Conservation (phyloP, 129 eudicot species). For the Chrysanthemum lavandulifolium region DNA sequence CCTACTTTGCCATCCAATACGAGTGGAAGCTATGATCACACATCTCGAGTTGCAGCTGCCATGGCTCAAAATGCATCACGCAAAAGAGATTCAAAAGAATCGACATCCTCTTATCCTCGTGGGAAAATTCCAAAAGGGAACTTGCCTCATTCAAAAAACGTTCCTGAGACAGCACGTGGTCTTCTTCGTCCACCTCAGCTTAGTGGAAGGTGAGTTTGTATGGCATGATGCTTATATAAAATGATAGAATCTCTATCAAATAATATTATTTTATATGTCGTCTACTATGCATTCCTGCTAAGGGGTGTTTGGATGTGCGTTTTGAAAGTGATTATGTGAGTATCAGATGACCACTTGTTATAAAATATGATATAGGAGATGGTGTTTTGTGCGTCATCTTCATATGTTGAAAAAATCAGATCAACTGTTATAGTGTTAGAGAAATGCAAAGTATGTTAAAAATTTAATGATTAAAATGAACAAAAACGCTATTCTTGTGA, state of each 20-base stretch:
- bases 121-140: conserved; percentile 76
- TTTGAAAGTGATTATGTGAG: not conserved
- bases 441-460: not conserved
- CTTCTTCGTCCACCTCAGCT: conserved; percentile 88
- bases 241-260: not conserved
- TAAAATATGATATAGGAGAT: not conserved
- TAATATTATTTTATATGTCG: not conserved
- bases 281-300: not conserved
- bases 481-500: not conserved
- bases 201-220: conserved; percentile 71
- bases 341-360: not conserved
- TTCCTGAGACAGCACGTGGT: conserved; percentile 58
- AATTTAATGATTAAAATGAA: not conserved
- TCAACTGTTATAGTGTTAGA: not conserved
- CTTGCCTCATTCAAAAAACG: conserved; percentile 49
- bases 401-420: not conserved
- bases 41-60: conserved; percentile 86
- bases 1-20: conserved; percentile 47
- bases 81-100: conserved; percentile 44
- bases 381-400: not conserved
- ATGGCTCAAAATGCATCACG: conserved; percentile 83
- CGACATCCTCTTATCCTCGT: conserved; percentile 44
- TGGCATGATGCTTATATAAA: conserved; percentile 7
- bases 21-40: conserved; percentile 56
- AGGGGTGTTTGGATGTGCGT: conserved; percentile 6